These are phyloP conservation scores for Magnolia changhungtana DNA, from an alignment of 164 flowering plant species.

Conservation along the genomic window DNA sequence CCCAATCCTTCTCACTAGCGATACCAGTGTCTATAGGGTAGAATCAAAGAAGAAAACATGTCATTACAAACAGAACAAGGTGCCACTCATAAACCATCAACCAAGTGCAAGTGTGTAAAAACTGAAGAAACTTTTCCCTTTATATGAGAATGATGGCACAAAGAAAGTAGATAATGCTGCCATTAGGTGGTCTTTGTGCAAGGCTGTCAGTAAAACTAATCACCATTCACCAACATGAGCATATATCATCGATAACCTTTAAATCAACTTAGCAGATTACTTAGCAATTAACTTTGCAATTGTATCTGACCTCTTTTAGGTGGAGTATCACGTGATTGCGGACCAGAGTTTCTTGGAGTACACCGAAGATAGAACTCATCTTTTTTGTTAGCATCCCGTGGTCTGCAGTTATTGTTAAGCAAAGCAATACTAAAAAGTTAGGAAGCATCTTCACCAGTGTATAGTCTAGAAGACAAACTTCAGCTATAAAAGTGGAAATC, in stretches of 20 bases:
- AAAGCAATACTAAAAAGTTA: background rate
- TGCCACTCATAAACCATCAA: background rate
- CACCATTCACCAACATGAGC: background rate
- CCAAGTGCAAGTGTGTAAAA: background rate
- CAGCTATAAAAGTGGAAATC: background rate
- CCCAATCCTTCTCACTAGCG: conserved; percentile 96
- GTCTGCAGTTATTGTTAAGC: conserved; percentile 29
- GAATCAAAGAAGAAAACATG: background rate
- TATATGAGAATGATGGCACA: background rate
- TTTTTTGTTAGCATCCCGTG: conserved; percentile 46
- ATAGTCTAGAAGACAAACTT: background rate
- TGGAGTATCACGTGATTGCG: conserved; percentile 90
- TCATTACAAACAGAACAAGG: background rate
- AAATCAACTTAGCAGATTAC: background rate
- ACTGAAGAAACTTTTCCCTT: background rate
- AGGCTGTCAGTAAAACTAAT: background rate
- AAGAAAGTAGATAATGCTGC: background rate
- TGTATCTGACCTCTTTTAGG: conserved; percentile 79
- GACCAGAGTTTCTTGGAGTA: conserved; percentile 66
- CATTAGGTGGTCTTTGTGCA: background rate
- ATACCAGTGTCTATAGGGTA: conserved; percentile 77
- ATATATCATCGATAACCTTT: background rate
- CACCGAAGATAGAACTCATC: conserved; percentile 73
- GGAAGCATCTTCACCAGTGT: background rate
- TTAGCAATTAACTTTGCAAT: background rate